These are phyloP conservation scores for Penicillium palitans DNA, from an alignment of 2,329 filamentous ascomycete genomes.

Conservation along the genomic window DNA sequence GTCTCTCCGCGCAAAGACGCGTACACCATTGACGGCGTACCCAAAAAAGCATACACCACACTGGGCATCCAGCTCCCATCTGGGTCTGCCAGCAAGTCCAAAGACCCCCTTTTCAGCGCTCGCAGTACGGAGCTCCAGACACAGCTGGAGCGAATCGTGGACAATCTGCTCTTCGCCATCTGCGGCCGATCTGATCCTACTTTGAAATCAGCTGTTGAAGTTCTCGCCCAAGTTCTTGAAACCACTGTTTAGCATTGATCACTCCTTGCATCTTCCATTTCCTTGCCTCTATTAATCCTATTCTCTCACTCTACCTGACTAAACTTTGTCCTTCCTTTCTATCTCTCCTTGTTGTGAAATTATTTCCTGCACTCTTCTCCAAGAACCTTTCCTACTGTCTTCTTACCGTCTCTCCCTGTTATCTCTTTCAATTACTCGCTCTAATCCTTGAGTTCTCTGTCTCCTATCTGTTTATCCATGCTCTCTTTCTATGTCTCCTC, in stretches of 20 bases:
- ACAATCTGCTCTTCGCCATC: conserved; percentile 39
- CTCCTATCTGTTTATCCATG: not conserved
- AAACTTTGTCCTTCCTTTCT: not conserved
- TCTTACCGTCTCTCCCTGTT: not conserved
- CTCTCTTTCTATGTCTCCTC: not conserved
- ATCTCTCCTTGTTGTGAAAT: not conserved
- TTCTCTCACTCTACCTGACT: not conserved
- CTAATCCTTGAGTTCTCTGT: not conserved
- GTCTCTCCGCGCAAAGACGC: conserved; percentile 18
- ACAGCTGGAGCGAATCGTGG: conserved; percentile 38
- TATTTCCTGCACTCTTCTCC: not conserved
- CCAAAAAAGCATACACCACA: conserved; percentile 36
- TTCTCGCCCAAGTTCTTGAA: conserved; percentile 42
- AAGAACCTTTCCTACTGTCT: not conserved
- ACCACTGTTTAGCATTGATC: conserved; percentile 24
- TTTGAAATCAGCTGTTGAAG: conserved; percentile 40
- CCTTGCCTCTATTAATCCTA: not conserved
- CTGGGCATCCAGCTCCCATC: conserved; percentile 34
- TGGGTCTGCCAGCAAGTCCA: conserved; percentile 28
- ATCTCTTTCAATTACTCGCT: not conserved
- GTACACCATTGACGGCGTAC: conserved; percentile 33
- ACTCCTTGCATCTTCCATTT: conserved; percentile 5
- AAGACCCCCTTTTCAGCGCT: conserved; percentile 32
- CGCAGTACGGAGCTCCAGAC: conserved; percentile 34
- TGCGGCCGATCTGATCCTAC: conserved; percentile 38